A percentile compares a stretch with the other conserved stretches of the same genome.
Evolutionary conservation across 306 rosid species (phyloP).

Genomic region (Vigna mungo): DNA sequence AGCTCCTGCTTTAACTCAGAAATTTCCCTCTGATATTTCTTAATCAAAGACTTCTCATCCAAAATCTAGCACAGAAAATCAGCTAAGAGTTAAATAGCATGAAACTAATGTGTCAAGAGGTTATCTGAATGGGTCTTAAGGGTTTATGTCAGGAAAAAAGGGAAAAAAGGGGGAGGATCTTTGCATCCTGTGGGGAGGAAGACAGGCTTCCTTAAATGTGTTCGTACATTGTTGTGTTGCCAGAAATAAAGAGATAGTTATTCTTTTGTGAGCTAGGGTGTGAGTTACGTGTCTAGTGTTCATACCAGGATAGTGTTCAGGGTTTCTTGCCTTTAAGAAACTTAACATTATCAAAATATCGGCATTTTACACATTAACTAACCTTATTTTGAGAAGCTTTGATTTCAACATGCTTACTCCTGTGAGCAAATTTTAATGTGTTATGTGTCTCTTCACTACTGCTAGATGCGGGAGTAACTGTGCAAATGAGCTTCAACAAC

Average conservation of each 20-base stretch:
- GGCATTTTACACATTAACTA: slow-evolving; percentile 24
- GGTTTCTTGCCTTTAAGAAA: too few relatives aligned
- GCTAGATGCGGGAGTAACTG: slow-evolving; percentile 92
- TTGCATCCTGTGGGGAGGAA: too few relatives aligned
- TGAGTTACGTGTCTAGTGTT: too few relatives aligned
- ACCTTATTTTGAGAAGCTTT: slow-evolving; percentile 89
- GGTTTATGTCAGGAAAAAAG: too few relatives aligned
- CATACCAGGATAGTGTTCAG: too few relatives aligned
- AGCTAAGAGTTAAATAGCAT: neutral
- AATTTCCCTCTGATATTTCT: slow-evolving; percentile 90
- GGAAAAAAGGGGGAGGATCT: too few relatives aligned
- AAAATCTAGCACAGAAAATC: slow-evolving; percentile 65
- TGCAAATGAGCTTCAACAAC: slow-evolving; percentile 80
- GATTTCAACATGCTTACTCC: slow-evolving; percentile 89
- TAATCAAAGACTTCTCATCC: slow-evolving; percentile 90
- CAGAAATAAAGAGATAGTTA: too few relatives aligned
- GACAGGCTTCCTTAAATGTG: too few relatives aligned
- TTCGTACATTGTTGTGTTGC: too few relatives aligned
- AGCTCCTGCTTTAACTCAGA: slow-evolving; percentile 81
- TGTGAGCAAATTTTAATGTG: slow-evolving; percentile 87
- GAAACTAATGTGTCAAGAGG: slow-evolving; percentile 17
- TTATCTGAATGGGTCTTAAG: too few relatives aligned
- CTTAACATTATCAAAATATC: neutral
- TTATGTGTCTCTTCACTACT: slow-evolving; percentile 93
- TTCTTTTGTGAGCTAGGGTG: too few relatives aligned